phyloP scores from a whole-genome alignment of 768 basidiomycete genomes.

The Lepiota venenata region DNA sequence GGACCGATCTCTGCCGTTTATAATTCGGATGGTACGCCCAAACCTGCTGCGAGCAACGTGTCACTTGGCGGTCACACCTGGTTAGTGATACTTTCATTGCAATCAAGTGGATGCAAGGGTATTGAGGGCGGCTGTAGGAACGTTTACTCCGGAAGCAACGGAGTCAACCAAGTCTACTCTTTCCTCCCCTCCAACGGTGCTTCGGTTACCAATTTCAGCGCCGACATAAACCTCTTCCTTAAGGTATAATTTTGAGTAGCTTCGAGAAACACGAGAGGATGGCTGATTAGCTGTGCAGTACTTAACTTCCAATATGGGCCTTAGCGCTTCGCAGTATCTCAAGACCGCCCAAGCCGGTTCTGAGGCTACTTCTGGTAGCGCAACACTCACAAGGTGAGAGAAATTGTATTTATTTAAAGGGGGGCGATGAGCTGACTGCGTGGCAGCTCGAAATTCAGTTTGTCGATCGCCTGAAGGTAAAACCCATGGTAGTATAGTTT shows the following conservation, averaged over 20 bases:
- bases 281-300: slow-evolving; percentile 32
- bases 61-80: slow-evolving; percentile 49
- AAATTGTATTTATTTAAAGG: slow-evolving; percentile 17
- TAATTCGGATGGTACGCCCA: slow-evolving; percentile 39
- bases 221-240: slow-evolving; percentile 52
- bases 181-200: slow-evolving; percentile 38
- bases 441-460: slow-evolving; percentile 5
- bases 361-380: slow-evolving; percentile 58
- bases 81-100: slow-evolving; percentile 20
- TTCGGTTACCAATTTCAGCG: slow-evolving; percentile 44
- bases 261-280: background rate
- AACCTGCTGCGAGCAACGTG: slow-evolving; percentile 42
- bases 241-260: slow-evolving; percentile 26
- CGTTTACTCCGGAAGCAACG: slow-evolving; percentile 52
- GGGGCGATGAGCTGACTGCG: background rate
- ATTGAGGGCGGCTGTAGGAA: slow-evolving; percentile 39
- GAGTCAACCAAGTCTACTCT: slow-evolving; percentile 47
- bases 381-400: slow-evolving; percentile 46
- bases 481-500: too few species aligned
- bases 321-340: slow-evolving; percentile 53
- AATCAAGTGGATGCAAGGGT: background rate
- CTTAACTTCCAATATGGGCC: slow-evolving; percentile 40
- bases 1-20: slow-evolving; percentile 54
- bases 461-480: background rate
- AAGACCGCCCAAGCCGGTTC: slow-evolving; percentile 59